A percentile compares a stretch with the other conserved stretches of the same genome.
phyloP scores from a whole-genome alignment of 225 moss, liverwort and hornwort species.

The Sphagnum tenellum region DNA sequence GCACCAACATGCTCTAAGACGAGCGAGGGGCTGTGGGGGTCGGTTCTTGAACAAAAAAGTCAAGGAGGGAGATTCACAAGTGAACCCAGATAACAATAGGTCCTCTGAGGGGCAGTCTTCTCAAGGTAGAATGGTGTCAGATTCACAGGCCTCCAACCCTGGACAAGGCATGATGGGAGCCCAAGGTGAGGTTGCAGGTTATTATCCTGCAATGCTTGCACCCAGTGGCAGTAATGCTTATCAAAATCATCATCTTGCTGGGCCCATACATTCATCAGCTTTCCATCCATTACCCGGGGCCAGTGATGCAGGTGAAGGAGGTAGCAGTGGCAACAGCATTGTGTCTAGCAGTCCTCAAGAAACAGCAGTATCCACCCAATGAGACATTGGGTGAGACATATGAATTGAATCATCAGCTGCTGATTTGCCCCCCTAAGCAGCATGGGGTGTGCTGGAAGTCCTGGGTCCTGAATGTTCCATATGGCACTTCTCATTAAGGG shows the following conservation, averaged over 20 bases:
- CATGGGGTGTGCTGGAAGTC: constrained; percentile 17
- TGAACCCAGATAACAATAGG: constrained; percentile 54
- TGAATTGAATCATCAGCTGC: constrained; percentile 13
- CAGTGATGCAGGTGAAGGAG: constrained; percentile 62
- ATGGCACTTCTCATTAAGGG: not conserved
- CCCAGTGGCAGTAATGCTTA: constrained; percentile 71
- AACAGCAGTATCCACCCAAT: constrained; percentile 81
- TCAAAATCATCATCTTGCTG: constrained; percentile 71
- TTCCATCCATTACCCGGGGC: constrained; percentile 87
- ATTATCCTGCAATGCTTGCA: constrained; percentile 55
- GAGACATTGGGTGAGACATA: constrained; percentile 6
- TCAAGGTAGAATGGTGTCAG: constrained; percentile 41
- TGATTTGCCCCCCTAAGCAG: constrained; percentile 14
- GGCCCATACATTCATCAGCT: constrained; percentile 72
- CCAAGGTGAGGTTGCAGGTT: constrained; percentile 56
- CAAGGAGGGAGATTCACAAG: constrained; percentile 62
- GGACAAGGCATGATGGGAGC: constrained; percentile 68
- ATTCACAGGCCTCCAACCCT: constrained; percentile 45
- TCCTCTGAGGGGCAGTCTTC: constrained; percentile 75
- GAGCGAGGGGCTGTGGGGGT: constrained; percentile 97
- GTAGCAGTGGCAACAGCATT: constrained; percentile 60
- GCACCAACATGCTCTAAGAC: constrained; percentile 86
- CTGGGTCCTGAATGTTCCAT: constrained; percentile 7
- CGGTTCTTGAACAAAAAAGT: constrained; percentile 87
- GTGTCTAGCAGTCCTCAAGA: constrained; percentile 73